phyloP scores from a whole-genome alignment of 1,139 yeast species.

The Geotrichum cucujoidarum region DNA sequence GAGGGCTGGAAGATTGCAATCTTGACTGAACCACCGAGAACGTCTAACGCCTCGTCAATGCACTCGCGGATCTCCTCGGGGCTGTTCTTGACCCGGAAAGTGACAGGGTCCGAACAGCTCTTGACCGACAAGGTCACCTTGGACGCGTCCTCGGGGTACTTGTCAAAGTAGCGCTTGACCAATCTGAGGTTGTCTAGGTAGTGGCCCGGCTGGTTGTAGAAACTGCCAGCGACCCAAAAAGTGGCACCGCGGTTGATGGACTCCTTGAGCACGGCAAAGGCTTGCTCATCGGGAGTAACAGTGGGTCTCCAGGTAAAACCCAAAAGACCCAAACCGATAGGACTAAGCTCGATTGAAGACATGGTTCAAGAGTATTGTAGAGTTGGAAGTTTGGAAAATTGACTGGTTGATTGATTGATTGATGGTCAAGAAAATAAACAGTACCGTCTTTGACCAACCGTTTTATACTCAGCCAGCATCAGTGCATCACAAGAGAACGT shows the following conservation, averaged over 20 bases:
- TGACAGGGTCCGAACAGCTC: constrained; percentile 48
- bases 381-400: too few species aligned
- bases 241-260: constrained; percentile 50
- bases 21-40: constrained; percentile 38
- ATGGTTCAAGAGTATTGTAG: too few species aligned
- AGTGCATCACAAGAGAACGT: too few species aligned
- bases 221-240: constrained; percentile 71
- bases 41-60: constrained; percentile 46
- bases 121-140: constrained; percentile 60
- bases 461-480: too few species aligned
- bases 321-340: constrained; percentile 60
- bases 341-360: constrained; percentile 17
- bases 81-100: constrained; percentile 47
- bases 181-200: constrained; percentile 49
- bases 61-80: constrained; percentile 46
- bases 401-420: too few species aligned
- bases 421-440: too few species aligned
- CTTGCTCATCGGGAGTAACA: constrained; percentile 43
- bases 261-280: constrained; percentile 46
- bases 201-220: constrained; percentile 55
- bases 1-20: constrained; percentile 62
- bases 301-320: constrained; percentile 54
- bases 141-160: constrained; percentile 50
- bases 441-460: too few species aligned
- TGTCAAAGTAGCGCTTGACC: constrained; percentile 52